Evolutionary conservation across 805 yeast species (phyloP).

Genomic region (Metschnikowia cerradonensis): DNA sequence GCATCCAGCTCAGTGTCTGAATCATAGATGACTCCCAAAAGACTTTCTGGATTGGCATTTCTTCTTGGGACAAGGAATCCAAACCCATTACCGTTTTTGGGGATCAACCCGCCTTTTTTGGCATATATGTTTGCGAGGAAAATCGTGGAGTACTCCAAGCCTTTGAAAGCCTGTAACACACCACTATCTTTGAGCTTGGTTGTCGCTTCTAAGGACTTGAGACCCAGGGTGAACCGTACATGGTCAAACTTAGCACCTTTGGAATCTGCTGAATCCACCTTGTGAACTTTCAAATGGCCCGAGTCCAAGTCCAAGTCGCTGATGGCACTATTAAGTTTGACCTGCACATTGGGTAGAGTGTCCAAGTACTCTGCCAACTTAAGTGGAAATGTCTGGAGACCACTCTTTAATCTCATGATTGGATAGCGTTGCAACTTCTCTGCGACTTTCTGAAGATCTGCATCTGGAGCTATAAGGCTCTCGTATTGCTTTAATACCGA

Average conservation of each 20-base stretch:
- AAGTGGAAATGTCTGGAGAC: slow-evolving; percentile 52
- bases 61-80: slow-evolving; percentile 78
- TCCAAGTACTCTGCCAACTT: slow-evolving; percentile 37
- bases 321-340: slow-evolving; percentile 30
- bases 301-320: slow-evolving; percentile 17
- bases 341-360: slow-evolving; percentile 36
- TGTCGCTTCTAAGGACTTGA: slow-evolving; percentile 36
- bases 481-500: slow-evolving; percentile 35
- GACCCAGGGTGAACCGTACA: slow-evolving; percentile 56
- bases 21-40: slow-evolving; percentile 88
- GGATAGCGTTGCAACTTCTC: slow-evolving; percentile 50
- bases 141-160: slow-evolving; percentile 44
- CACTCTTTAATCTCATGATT: slow-evolving; percentile 54
- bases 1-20: slow-evolving; percentile 69
- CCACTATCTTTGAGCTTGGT: slow-evolving; percentile 6
- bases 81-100: slow-evolving; percentile 56
- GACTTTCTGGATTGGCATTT: slow-evolving; percentile 46
- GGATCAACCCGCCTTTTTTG: slow-evolving; percentile 32
- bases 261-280: neutral
- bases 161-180: slow-evolving; percentile 15
- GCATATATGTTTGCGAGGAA: slow-evolving; percentile 67
- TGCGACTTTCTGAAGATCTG: slow-evolving; percentile 36
- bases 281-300: slow-evolving; percentile 8
- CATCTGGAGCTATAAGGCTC: slow-evolving; percentile 33
- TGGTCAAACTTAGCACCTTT: slow-evolving; percentile 40